phyloP scores from a whole-genome alignment of 768 basidiomycete genomes.

The Trametes gibbosa region DNA sequence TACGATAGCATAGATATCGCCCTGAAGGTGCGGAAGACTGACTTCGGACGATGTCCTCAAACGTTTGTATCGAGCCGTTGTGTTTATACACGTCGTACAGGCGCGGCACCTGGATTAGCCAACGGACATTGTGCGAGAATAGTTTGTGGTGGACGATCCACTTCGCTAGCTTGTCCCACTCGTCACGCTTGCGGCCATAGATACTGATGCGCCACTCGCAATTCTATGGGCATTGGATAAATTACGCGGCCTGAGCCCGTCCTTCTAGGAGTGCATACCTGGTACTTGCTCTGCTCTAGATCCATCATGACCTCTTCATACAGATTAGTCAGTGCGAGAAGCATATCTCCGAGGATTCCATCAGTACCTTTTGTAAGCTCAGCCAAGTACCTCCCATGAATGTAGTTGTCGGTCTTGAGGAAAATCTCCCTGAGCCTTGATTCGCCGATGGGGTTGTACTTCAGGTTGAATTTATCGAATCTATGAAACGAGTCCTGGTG shows the following conservation, averaged over 20 bases:
- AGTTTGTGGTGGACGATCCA: slow-evolving; percentile 96
- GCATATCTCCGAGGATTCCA: background rate
- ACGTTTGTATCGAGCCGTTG: slow-evolving; percentile 77
- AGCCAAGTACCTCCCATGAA: slow-evolving; percentile 89
- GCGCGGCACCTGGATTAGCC: slow-evolving; percentile 95
- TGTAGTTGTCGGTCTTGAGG: slow-evolving; percentile 95
- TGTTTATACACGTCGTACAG: slow-evolving; percentile 95
- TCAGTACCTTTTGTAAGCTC: slow-evolving; percentile 82
- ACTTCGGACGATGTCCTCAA: slow-evolving; percentile 91
- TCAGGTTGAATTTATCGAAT: slow-evolving; percentile 97
- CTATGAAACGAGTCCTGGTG: slow-evolving; percentile 98
- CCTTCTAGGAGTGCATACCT: slow-evolving; percentile 47
- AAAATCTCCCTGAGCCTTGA: slow-evolving; percentile 95
- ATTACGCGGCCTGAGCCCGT: background rate
- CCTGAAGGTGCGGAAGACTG: slow-evolving; percentile 31
- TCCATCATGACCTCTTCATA: slow-evolving; percentile 91
- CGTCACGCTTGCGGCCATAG: slow-evolving; percentile 76
- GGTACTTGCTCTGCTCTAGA: slow-evolving; percentile 97
- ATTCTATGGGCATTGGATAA: slow-evolving; percentile 48
- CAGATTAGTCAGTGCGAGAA: background rate
- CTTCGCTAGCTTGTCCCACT: slow-evolving; percentile 98
- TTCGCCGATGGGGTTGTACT: slow-evolving; percentile 97
- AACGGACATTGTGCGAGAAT: slow-evolving; percentile 94
- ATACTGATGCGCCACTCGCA: slow-evolving; percentile 98
- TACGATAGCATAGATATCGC: too few relatives aligned